Percentiles rank a stretch among this genome's conserved stretches.
phyloP scores from a whole-genome alignment of 352 stramenopile species.

The Blastocystis hominis region DNA sequence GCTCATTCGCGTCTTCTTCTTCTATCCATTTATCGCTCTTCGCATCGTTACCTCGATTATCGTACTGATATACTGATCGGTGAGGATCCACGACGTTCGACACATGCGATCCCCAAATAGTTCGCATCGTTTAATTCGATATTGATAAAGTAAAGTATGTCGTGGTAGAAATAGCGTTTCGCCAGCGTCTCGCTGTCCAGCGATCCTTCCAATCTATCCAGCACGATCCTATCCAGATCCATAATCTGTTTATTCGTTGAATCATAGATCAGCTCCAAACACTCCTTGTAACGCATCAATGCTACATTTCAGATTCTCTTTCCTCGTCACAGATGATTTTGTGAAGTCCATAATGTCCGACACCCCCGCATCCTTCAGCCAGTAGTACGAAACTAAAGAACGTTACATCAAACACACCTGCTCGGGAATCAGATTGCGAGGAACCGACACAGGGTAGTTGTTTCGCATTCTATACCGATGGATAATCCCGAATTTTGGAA shows the following conservation, averaged over 20 bases:
- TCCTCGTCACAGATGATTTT: neutral
- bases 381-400: neutral
- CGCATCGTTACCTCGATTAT: slow-evolving; percentile 8
- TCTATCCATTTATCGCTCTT: neutral
- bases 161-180: neutral
- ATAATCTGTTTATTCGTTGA: slow-evolving; percentile 28
- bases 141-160: neutral
- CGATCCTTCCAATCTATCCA: no score
- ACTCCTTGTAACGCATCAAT: slow-evolving; percentile 28
- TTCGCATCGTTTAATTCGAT: neutral
- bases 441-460: neutral
- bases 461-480: slow-evolving; percentile 28
- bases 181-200: neutral
- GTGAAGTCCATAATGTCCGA: neutral
- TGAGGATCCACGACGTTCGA: slow-evolving; percentile 26
- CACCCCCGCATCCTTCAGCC: neutral
- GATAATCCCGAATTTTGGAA: neutral
- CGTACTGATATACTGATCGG: slow-evolving; percentile 40
- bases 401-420: slow-evolving; percentile 9
- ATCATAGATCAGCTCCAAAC: slow-evolving; percentile 18
- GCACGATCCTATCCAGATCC: neutral
- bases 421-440: slow-evolving; percentile 29
- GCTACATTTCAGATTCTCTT: neutral
- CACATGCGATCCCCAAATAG: slow-evolving; percentile 33
- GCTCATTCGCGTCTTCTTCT: slow-evolving; percentile 38